phyloP scores from a whole-genome alignment of 1,139 yeast genomes.

The Geotrichum fermentans region DNA sequence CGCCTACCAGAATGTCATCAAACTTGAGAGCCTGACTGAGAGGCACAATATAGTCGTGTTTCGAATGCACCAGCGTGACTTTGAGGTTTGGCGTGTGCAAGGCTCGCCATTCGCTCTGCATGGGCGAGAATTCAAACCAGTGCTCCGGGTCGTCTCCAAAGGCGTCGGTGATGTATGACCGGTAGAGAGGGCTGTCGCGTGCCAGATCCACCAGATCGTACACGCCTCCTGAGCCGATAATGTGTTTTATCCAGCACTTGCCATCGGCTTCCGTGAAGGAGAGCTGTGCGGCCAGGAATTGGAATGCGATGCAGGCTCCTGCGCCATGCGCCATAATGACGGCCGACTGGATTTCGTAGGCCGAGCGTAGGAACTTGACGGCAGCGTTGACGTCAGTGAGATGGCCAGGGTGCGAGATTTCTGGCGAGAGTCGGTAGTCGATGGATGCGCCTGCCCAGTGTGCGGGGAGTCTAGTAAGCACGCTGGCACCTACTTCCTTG shows the following conservation, averaged over 20 bases:
- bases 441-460: conserved; percentile 40
- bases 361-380: conserved; percentile 33
- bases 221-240: conserved; percentile 47
- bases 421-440: conserved; percentile 68
- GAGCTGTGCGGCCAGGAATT: conserved; percentile 36
- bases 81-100: conserved; percentile 18
- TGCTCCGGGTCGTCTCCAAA: conserved; percentile 35
- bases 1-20: conserved; percentile 20
- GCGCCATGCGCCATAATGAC: conserved; percentile 68
- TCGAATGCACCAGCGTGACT: conserved; percentile 24
- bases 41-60: conserved; percentile 23
- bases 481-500: conserved; percentile 46
- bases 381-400: conserved; percentile 52
- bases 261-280: conserved; percentile 25
- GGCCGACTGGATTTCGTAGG: conserved; percentile 34
- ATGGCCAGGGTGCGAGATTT: conserved; percentile 57
- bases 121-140: conserved; percentile 28
- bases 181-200: conserved; percentile 44
- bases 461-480: conserved; percentile 31
- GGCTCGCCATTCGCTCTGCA: conserved; percentile 24
- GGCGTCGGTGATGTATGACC: conserved; percentile 43
- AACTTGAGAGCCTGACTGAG: conserved; percentile 22
- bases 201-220: conserved; percentile 42
- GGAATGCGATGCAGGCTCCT: conserved; percentile 65
- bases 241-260: conserved; percentile 21